Base-by-base conservation (phyloP, 2,329 filamentous ascomycete species). In the Basipetospora chlamydospora region DNA sequence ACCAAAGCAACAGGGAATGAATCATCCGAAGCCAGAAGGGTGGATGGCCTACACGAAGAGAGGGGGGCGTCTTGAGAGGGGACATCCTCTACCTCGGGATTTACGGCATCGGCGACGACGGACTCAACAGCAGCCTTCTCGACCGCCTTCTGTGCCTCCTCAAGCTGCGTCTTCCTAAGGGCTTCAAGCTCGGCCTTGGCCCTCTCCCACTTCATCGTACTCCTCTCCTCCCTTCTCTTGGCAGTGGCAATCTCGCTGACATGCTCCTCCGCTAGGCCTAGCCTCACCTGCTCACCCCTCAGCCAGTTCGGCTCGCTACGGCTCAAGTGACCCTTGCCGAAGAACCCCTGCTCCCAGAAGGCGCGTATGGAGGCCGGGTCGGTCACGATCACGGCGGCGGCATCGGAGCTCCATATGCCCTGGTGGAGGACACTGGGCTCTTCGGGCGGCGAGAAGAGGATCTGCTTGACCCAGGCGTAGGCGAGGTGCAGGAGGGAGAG, bases 301-400 rank as follows among this genome's bases (percentile, higher is more conserved):
- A 94, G 57, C 90, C 90, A 98, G 46, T 77, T 90, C 3, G 88
- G 88, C 55, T 98, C 88, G 64, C 87, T 95, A 48, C 92, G 76
- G 61, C 87, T 95, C 40, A 96, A 63, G 47, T 67, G 88, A 30
- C 90, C 90, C 57, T 95, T 95, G 33, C 92, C 92, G 57, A 88
- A 98, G 59, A 98, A 98, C 5, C 90, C 90, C 61, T 92, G 84
- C 57, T 94, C 83, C 90, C 92, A 98, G 17, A 98, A 59, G 1
- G 79, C 84, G 38, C 80, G 70, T 43, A 92, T 78, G 3, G 84
- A 78, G 38, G 67, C 66, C 18, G 75, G 64, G 53, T 95, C 80
- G 13, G 75, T 84, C 39, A 98, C 68, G 52, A 94, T 84, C 12
- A 98, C 71, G 1, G 86, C 90, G 21, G 78, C 74, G 3, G 85